Evolutionary conservation across 2,329 filamentous ascomycete genomes (phyloP).

Genomic region (Aspergillus arachidicola): DNA sequence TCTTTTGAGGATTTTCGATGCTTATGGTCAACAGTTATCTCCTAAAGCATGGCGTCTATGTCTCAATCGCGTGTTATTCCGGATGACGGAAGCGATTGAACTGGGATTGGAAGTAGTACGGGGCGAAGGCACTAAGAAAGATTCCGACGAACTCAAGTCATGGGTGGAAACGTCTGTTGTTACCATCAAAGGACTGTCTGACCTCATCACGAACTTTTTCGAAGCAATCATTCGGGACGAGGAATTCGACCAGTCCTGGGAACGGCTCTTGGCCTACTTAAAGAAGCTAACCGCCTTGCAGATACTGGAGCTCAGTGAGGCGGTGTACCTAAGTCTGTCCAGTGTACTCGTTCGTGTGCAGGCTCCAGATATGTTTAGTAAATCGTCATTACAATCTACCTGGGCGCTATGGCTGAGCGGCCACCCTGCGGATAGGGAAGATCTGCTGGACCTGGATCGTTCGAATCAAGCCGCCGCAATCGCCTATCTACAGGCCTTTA

Average conservation of each 20-base stretch:
- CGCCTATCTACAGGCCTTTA: slow-evolving; percentile 77
- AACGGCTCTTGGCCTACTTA: slow-evolving; percentile 70
- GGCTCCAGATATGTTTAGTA: slow-evolving; percentile 45
- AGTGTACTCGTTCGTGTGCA: slow-evolving; percentile 59
- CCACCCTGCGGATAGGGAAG: slow-evolving; percentile 56
- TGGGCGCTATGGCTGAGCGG: slow-evolving; percentile 73
- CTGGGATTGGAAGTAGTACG: slow-evolving; percentile 40
- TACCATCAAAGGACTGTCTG: slow-evolving; percentile 72
- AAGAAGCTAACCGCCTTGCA: slow-evolving; percentile 64
- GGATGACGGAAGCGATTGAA: slow-evolving; percentile 72
- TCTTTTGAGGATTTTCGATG: slow-evolving; percentile 85
- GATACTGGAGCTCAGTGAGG: slow-evolving; percentile 71
- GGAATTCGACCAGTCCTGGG: slow-evolving; percentile 74
- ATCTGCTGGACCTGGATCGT: slow-evolving; percentile 46
- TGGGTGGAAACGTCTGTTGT: slow-evolving; percentile 77
- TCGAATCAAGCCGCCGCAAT: slow-evolving; percentile 82
- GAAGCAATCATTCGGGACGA: slow-evolving; percentile 67
- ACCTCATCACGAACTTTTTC: slow-evolving; percentile 75
- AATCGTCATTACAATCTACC: slow-evolving; percentile 59
- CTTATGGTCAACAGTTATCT: slow-evolving; percentile 78
- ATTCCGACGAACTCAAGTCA: slow-evolving; percentile 47
- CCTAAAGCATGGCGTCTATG: slow-evolving; percentile 82
- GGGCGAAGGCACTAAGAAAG: slow-evolving; percentile 21
- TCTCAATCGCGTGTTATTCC: slow-evolving; percentile 78
- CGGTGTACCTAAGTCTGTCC: slow-evolving; percentile 68